Base-by-base conservation (phyloP, 139 green algal genomes). In the Chlamydomonas sphaeroides region DNA sequence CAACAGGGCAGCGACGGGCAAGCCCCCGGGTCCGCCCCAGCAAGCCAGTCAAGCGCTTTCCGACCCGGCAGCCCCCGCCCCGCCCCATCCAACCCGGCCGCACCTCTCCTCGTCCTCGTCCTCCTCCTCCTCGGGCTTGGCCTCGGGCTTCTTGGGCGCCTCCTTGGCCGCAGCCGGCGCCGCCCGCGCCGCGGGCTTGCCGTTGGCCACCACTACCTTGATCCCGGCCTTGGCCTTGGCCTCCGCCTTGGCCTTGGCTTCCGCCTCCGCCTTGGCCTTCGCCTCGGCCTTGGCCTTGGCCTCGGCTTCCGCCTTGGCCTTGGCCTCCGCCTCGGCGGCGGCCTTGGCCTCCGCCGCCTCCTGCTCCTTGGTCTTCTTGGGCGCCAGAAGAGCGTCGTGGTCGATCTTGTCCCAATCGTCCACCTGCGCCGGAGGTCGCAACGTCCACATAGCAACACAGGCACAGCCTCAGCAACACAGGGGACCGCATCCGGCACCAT, bases 371-470 rank as follows among this genome's bases (percentile, higher is more conserved):
- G 69, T 59, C 80, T 84, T 88, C 82, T 72, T 75, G 48, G 86
- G 81, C 32, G 90, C 61, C 57, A 88, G 88, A 51, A 95, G 74
- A 5, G 68, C 33, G 28, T 94, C 91, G n/a, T 89, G 63, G 70
- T 95, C 92, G 61, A 95, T 85, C 49, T 79, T 85, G 63, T 96
- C 93, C 93, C 93, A 96, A 71, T 94, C 88, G 20, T 94, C 91
- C 3, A 81, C 87, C 33, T 87, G 65, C 65, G 65, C n/a, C n/a
- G n/a, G n/a, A n/a, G n/a, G n/a, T n/a, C n/a, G n/a, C n/a, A n/a
- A n/a, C n/a, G n/a, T n/a, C n/a, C n/a, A n/a, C n/a, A n/a, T n/a
- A n/a, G n/a, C n/a, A n/a, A n/a, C n/a, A n/a, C n/a, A n/a, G n/a
- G n/a, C n/a, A n/a, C n/a, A n/a, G n/a, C n/a, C n/a, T n/a, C n/a